Base-by-base conservation (phyloP, 2,329 filamentous ascomycete genomes). In the Colletotrichum sidae region DNA sequence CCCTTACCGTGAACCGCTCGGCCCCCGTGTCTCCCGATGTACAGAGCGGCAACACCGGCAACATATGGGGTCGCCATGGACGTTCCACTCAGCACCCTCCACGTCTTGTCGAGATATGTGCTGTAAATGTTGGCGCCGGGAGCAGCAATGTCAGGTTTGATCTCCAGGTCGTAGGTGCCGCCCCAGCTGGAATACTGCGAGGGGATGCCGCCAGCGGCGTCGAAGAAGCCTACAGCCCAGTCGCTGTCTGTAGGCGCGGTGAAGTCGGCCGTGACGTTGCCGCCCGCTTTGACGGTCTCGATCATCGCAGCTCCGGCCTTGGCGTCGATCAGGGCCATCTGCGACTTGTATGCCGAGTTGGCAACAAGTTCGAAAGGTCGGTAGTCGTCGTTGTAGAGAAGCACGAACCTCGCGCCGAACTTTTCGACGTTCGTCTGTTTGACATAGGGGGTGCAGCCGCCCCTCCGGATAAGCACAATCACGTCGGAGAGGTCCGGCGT, bases 51-150 rank as follows among this genome's bases (percentile, higher is more conserved):
- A 9, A 79, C 73, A 34, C 81, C 82, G 13, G 81, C 81, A 11
- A 82, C 73, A 59, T 81, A 82, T 2, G 82, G 81, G 13, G 76
- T 77, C 6, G 82, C 79, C 83, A 85, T 84, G 6, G 79, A 81
- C 2, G 83, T 86, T 34, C 83, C 83, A 46, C 76, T 80, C 34
- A 81, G 73, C 2, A 84, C 75, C 12, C 76, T 76, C 42, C 72
- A 75, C 4, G 70, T 71, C 39, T 77, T 70, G 12, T 60, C 52
- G 13, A 79, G 79, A 63, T 78, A 83, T 2, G 81, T 83, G 25
- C 79, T 80, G 56, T 81, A 75, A 64, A 85, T 84, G 45, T 77
- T 74, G 49, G 79, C 77, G 46, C 81, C 80, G 3, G 81, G 80
- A 0, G 80, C 76, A 8, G 77, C 78, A 51, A 83, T 69, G 46